Evolutionary conservation across 2,329 filamentous ascomycete genomes (phyloP).

Genomic region (Colletotrichum sojae): DNA sequence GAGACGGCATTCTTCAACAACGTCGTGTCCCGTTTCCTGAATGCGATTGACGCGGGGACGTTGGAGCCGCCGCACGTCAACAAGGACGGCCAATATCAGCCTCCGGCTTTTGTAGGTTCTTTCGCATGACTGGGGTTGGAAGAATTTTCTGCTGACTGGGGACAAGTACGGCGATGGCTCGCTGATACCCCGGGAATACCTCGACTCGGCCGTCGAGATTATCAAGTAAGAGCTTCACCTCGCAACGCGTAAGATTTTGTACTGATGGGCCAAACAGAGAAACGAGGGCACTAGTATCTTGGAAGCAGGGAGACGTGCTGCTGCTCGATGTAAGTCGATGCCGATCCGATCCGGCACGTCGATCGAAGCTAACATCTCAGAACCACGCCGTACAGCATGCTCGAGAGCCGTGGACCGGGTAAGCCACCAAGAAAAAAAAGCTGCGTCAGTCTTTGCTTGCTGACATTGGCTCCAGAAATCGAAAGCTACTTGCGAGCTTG

Average conservation of each 20-base stretch:
- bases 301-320: slow-evolving; percentile 45
- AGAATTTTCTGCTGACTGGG: no score
- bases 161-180: slow-evolving; percentile 45
- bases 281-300: slow-evolving; percentile 38
- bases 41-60: slow-evolving; percentile 41
- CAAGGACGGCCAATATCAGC: slow-evolving; percentile 41
- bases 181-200: slow-evolving; percentile 44
- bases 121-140: not conserved
- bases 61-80: slow-evolving; percentile 43
- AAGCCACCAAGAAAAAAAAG: not conserved
- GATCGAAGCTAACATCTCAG: slow-evolving; percentile 19
- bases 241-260: not conserved
- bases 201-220: slow-evolving; percentile 45
- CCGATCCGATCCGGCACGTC: not conserved
- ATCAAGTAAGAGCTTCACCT: slow-evolving; percentile 33
- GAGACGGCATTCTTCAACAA: slow-evolving; percentile 47
- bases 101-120: slow-evolving; percentile 43
- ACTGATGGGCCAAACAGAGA: slow-evolving; percentile 10
- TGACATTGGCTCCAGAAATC: not conserved
- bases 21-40: slow-evolving; percentile 45
- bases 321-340: slow-evolving; percentile 43
- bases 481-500: slow-evolving; percentile 43
- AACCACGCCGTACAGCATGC: slow-evolving; percentile 47
- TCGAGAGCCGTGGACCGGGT: slow-evolving; percentile 45
- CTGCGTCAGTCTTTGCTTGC: not conserved